phyloP scores from a whole-genome alignment of 306 rosid genomes.

The Vigna reflexopilosa region DNA sequence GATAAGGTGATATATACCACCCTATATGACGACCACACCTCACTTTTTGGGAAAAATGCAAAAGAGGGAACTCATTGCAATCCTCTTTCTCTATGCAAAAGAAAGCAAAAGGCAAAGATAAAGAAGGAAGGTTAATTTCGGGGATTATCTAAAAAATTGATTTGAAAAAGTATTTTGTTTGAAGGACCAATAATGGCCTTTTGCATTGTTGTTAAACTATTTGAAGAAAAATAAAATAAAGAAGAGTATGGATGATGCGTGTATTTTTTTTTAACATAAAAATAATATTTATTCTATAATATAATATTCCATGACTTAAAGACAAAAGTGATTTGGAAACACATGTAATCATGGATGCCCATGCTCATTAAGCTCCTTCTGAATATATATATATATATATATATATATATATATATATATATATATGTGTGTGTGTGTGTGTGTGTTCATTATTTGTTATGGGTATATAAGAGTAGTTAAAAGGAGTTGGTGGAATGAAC shows the following conservation, averaged over 20 bases:
- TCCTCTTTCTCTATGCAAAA: too few species aligned
- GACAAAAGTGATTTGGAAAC: neutral
- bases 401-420: too few species aligned
- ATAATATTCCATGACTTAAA: neutral
- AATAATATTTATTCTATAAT: neutral
- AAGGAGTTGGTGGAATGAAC: constrained; percentile 5
- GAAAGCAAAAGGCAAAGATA: too few species aligned
- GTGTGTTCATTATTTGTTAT: neutral
- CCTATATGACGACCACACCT: too few species aligned
- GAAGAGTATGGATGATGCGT: neutral
- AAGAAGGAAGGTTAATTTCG: too few species aligned
- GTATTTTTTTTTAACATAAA: neutral
- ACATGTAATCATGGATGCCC: constrained; percentile 32
- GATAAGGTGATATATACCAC: too few species aligned
- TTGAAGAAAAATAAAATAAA: too few species aligned
- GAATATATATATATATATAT: neutral
- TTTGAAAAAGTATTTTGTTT: too few species aligned
- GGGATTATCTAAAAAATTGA: too few species aligned
- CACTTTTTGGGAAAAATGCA: too few species aligned
- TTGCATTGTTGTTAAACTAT: neutral
- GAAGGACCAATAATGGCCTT: neutral
- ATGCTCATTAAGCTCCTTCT: neutral
- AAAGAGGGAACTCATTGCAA: too few species aligned
- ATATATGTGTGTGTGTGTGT: too few species aligned
- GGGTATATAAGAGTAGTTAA: constrained; percentile 33